Evolutionary conservation across 257 asterid genomes (phyloP), one percentile per base, ranked within the genome.

Genomic region (Galeopsis tetrahit): DNA sequence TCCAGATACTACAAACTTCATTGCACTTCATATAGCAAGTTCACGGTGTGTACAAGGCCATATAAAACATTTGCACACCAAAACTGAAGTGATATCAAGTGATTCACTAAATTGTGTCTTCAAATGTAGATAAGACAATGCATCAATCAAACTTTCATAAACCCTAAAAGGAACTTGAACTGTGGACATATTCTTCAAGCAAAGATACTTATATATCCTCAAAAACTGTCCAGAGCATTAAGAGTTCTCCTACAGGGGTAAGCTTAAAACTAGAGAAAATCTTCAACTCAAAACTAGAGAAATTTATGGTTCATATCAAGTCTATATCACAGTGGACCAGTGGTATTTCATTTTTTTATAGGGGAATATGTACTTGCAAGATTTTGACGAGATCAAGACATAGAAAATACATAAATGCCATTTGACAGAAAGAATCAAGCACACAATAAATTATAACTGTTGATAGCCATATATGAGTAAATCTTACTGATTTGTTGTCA

Each of bases 101-200:
- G 44, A 32, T 31, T 56, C 38, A 31, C 33, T 42, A 70, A 57
- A 34, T 56, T 42, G 7, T 5, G 33, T 3, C 67, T 14, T 61
- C 53, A 34, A 14, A 64, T 42, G 17, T 31, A 32, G 32, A 66
- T 8, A 53, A 60, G 46, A 66, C n/a, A 43, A 59, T 10, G 63
- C 44, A 40, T 42, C 40, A 31, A 71, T 75, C 6, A 49, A 66
- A 34, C 39, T 51, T 51, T 32, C 70, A 17, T 17, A 69, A 71
- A 28, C 11, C 21, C 39, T 7, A n/a, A 39, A 39, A 10, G 52
- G 62, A 36, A 57, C 51, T n/a, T 49, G 56, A 49, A 39, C 56
- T 9, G 31, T 52, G 48, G 35, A 40, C 35, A 38, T 52, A 63
- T 38, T 51, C 4, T 52, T 39, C 34, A 1, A 17, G 60, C 67